phyloP scores from a whole-genome alignment of 2,329 filamentous ascomycete species.

The Aspergillus nomiae region DNA sequence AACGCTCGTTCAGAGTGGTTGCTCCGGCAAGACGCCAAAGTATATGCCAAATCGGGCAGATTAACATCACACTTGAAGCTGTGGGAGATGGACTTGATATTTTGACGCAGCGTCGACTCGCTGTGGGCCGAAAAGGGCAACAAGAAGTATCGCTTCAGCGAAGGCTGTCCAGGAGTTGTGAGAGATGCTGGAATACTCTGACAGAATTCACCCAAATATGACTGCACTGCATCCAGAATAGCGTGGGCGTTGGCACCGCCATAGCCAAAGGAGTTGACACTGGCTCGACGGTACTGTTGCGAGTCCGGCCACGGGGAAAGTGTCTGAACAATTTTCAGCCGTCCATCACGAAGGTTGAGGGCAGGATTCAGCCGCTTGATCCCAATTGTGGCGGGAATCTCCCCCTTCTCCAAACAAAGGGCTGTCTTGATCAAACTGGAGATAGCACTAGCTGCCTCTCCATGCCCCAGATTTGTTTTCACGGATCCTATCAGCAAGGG shows the following conservation, averaged over 20 bases:
- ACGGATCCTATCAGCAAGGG: conserved; percentile 8
- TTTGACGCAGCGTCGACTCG: background rate
- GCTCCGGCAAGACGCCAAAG: background rate
- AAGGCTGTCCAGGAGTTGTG: background rate
- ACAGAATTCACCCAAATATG: background rate
- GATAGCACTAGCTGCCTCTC: conserved; percentile 10
- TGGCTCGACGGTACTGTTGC: background rate
- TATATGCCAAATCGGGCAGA: conserved; percentile 1
- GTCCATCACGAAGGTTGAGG: background rate
- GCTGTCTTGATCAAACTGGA: conserved; percentile 7
- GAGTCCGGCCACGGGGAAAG: background rate
- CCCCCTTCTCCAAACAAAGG: background rate
- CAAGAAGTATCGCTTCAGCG: background rate
- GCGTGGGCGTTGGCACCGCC: conserved; percentile 7
- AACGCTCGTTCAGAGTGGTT: no score
- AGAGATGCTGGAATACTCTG: background rate
- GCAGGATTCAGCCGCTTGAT: conserved; percentile 1
- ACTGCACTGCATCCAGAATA: background rate
- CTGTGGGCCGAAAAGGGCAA: conserved; percentile 1
- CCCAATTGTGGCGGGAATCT: conserved; percentile 2
- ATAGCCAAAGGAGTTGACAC: conserved; percentile 10
- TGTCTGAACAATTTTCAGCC: background rate
- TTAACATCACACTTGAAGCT: background rate
- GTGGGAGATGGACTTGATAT: background rate
- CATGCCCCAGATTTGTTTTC: conserved; percentile 12